These are phyloP conservation scores for Colletotrichum camelliae DNA, from an alignment of 2,329 filamentous ascomycete species.

Conservation along the genomic window DNA sequence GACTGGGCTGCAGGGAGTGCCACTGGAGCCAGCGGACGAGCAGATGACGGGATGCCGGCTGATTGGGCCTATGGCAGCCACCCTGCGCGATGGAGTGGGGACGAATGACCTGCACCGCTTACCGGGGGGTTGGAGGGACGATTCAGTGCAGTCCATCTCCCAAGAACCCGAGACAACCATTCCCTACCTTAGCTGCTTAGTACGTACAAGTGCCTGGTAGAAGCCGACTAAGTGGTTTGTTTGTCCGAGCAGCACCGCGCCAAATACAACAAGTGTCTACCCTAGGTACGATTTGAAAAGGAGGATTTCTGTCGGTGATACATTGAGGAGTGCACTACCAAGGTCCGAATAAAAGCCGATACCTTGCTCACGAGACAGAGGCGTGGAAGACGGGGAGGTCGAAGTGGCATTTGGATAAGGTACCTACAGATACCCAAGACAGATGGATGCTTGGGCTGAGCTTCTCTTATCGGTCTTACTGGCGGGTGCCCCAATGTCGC, in stretches of 20 bases:
- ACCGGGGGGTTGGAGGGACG: slow-evolving; percentile 1
- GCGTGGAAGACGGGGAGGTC: background rate
- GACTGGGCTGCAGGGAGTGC: slow-evolving; percentile 2
- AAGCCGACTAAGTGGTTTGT: background rate
- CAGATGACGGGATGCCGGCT: slow-evolving; percentile 11
- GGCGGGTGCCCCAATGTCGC: background rate
- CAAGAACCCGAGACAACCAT: background rate
- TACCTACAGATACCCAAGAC: background rate
- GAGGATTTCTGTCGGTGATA: background rate
- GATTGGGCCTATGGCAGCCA: slow-evolving; percentile 4
- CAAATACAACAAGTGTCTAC: background rate
- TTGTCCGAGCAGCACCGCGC: background rate
- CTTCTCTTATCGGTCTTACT: background rate
- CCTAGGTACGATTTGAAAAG: background rate
- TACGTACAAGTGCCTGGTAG: background rate
- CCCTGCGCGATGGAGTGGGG: slow-evolving; percentile 1
- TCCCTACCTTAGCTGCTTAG: background rate
- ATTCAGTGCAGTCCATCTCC: background rate
- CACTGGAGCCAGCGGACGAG: background rate
- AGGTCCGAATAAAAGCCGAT: background rate
- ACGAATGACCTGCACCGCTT: slow-evolving; percentile 13
- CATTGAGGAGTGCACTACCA: background rate
- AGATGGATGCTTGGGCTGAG: background rate
- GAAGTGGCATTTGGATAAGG: background rate
- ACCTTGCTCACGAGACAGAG: background rate